phyloP scores from a whole-genome alignment of 441 rosid genomes.

The Jatropha podagrica region DNA sequence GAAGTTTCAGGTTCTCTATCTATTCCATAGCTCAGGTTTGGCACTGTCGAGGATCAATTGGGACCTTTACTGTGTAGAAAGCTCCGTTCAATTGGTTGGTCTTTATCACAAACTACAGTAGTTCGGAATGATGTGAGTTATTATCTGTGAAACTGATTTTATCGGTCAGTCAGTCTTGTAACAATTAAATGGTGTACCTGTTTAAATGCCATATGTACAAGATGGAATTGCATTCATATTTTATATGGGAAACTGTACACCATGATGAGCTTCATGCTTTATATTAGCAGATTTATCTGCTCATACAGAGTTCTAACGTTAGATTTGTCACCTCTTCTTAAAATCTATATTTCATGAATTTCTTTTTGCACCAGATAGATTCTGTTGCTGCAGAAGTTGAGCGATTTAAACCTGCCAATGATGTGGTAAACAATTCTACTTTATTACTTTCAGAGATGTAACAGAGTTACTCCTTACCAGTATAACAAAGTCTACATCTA shows the following conservation, averaged over 20 bases:
- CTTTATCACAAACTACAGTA: constrained; percentile 55
- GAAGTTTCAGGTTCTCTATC: constrained; percentile 36
- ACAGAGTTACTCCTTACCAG: not conserved
- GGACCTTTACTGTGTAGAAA: constrained; percentile 70
- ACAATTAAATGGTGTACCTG: not conserved
- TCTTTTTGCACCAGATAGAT: constrained; percentile 65
- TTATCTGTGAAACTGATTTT: constrained; percentile 16
- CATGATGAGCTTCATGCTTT: constrained; percentile 11
- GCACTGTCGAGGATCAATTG: constrained; percentile 89
- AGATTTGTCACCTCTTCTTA: constrained; percentile 8
- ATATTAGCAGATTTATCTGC: constrained; percentile 8
- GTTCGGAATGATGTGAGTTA: constrained; percentile 85
- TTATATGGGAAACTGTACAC: not conserved
- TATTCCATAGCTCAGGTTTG: constrained; percentile 99
- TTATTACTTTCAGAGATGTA: constrained; percentile 5
- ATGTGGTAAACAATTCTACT: constrained; percentile 55
- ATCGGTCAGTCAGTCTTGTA: not conserved
- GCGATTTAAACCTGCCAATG: constrained; percentile 59
- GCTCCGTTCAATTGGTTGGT: constrained; percentile 82
- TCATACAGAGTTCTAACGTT: constrained; percentile 9
- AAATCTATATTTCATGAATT: constrained; percentile 20
- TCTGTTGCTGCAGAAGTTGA: constrained; percentile 97
- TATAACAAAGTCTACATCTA: not conserved
- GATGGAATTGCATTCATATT: constrained; percentile 10
- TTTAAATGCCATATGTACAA: not conserved